Conservation (phyloP, 768 basidiomycete species). For the Russula emetica region DNA sequence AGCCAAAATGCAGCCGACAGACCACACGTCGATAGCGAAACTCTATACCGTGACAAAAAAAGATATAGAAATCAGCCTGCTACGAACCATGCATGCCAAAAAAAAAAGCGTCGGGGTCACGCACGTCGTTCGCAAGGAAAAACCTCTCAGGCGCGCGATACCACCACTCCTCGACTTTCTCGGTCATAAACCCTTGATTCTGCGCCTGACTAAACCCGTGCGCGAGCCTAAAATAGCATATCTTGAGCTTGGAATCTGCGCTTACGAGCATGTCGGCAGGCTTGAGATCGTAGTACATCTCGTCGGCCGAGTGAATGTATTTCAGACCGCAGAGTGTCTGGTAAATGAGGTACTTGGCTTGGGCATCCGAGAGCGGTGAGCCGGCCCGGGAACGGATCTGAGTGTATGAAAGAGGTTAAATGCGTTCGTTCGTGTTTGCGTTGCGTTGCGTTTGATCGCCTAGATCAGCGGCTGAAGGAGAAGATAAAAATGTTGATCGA, state of each 20-base stretch:
- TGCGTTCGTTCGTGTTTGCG: no score
- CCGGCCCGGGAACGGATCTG: slow-evolving; percentile 85
- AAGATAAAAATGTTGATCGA: slow-evolving; percentile 3
- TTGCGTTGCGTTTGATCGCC: no score
- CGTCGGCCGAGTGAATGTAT: slow-evolving; percentile 97
- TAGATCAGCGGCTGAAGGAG: neutral
- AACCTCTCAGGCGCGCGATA: slow-evolving; percentile 98
- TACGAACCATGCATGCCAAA: neutral
- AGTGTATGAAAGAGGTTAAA: neutral
- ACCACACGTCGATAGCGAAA: slow-evolving; percentile 94
- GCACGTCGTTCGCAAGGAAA: slow-evolving; percentile 89
- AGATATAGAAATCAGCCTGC: neutral
- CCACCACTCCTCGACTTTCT: slow-evolving; percentile 97
- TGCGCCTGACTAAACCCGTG: slow-evolving; percentile 84
- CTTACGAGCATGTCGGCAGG: slow-evolving; percentile 95
- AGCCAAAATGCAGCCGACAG: slow-evolving; percentile 91
- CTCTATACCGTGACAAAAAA: slow-evolving; percentile 47
- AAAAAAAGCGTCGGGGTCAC: slow-evolving; percentile 28
- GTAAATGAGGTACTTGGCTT: slow-evolving; percentile 95
- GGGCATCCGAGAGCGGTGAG: slow-evolving; percentile 83
- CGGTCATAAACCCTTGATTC: slow-evolving; percentile 98
- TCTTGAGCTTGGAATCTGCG: slow-evolving; percentile 97
- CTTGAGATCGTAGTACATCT: slow-evolving; percentile 93
- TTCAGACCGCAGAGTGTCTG: slow-evolving; percentile 98
- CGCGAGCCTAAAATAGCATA: slow-evolving; percentile 97